Conservation (phyloP, 306 rosid species). For the Cucumis hystrix region DNA sequence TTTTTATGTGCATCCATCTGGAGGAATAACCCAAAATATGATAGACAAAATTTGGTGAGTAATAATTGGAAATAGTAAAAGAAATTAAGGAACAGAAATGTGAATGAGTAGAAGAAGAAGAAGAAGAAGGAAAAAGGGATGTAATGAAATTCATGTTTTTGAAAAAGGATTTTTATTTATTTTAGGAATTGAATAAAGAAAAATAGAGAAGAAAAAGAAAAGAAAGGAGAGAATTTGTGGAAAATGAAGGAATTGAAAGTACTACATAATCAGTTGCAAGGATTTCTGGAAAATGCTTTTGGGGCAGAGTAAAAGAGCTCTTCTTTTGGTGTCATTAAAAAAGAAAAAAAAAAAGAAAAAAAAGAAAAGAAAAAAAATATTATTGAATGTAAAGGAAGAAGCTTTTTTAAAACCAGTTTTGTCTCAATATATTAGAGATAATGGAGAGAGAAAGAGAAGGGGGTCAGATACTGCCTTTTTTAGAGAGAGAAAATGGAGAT, state of each 20-base stretch:
- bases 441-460: background rate
- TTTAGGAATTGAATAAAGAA: background rate
- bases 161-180: background rate
- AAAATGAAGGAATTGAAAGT: background rate
- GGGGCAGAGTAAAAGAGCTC: conserved; percentile 35
- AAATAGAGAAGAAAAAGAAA: background rate
- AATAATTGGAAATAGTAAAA: conserved; percentile 9
- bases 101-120: background rate
- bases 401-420: conserved; percentile 14
- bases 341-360: background rate
- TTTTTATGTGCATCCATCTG: background rate
- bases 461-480: conserved; percentile 5
- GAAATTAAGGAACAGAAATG: background rate
- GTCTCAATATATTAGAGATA: conserved; percentile 9
- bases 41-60: background rate
- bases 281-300: conserved; percentile 54
- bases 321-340: background rate
- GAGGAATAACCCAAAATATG: background rate
- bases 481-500: conserved; percentile 2
- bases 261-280: conserved; percentile 31
- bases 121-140: background rate
- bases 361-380: background rate
- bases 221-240: conserved; percentile 19
- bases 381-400: background rate
- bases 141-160: background rate